Conservation (phyloP, 2,329 filamentous ascomycete genomes). For the Fusarium equiseti region DNA sequence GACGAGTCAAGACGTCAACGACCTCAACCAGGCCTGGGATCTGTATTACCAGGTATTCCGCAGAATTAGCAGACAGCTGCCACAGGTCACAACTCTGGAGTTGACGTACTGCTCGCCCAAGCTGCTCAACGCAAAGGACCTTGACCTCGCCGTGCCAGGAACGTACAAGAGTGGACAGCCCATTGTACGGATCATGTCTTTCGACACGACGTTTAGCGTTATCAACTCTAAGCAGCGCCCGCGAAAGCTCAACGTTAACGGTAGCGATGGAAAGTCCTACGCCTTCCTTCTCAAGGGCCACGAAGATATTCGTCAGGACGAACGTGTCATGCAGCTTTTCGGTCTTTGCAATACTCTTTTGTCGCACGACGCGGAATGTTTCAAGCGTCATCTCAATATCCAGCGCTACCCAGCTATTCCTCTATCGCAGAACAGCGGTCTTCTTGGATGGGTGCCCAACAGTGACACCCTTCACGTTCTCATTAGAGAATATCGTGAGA, state of each 20-base stretch:
- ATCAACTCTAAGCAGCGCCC: conserved; percentile 98
- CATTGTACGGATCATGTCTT: conserved; percentile 86
- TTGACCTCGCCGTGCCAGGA: conserved; percentile 95
- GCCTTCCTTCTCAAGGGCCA: conserved; percentile 97
- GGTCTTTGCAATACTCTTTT: conserved; percentile 97
- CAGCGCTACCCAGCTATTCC: conserved; percentile 97
- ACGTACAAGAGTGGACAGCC: conserved; percentile 85
- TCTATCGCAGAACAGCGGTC: conserved; percentile 93
- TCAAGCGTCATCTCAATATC: conserved; percentile 97
- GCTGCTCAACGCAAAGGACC: conserved; percentile 83
- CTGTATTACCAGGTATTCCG: conserved; percentile 99
- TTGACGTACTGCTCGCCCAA: conserved; percentile 97
- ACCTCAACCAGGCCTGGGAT: conserved; percentile 98
- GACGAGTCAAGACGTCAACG: conserved; percentile 87
- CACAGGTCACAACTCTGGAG: conserved; percentile 91
- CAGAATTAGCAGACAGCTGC: conserved; percentile 91
- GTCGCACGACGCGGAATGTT: conserved; percentile 92
- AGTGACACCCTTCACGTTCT: conserved; percentile 97
- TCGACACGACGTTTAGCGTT: conserved; percentile 89
- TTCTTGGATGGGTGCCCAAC: conserved; percentile 96
- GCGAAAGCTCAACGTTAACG: conserved; percentile 86
- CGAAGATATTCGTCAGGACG: conserved; percentile 98
- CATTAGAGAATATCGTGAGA: conserved; percentile 97
- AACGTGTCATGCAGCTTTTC: conserved; percentile 99
- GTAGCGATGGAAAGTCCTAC: conserved; percentile 89